A percentile compares a stretch with the other conserved stretches of the same genome.
Evolutionary conservation across 371 early-diverging fungal species (phyloP).

Genomic region (Rhizopus microsporus): DNA sequence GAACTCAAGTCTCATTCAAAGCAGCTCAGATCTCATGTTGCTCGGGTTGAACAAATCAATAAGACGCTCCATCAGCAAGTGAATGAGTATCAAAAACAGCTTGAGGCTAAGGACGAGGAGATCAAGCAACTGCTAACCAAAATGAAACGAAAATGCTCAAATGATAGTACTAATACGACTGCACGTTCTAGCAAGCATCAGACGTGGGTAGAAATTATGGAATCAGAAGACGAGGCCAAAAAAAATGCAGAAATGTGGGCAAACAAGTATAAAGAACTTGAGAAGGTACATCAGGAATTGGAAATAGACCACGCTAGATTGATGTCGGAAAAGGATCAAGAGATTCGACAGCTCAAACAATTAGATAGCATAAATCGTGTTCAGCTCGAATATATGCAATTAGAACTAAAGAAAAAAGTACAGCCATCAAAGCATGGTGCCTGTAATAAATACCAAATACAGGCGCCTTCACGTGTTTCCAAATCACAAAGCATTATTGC

Average conservation of each 20-base stretch:
- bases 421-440: neutral
- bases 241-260: slow-evolving; percentile 24
- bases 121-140: slow-evolving; percentile 3
- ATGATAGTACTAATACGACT: neutral
- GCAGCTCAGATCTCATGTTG: slow-evolving; percentile 20
- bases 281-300: slow-evolving; percentile 6
- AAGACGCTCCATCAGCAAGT: slow-evolving; percentile 13
- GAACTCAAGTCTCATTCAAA: slow-evolving; percentile 20
- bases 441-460: neutral
- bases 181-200: neutral
- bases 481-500: slow-evolving; percentile 23
- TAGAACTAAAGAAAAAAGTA: slow-evolving; percentile 18
- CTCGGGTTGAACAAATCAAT: slow-evolving; percentile 20
- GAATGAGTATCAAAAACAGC: slow-evolving; percentile 4
- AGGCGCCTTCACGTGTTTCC: neutral
- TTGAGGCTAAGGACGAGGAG: slow-evolving; percentile 9
- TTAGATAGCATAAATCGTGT: slow-evolving; percentile 27
- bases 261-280: slow-evolving; percentile 17
- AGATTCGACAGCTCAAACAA: slow-evolving; percentile 31
- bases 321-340: slow-evolving; percentile 16
- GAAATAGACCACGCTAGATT: neutral
- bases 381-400: slow-evolving; percentile 33
- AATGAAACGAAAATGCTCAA: neutral
- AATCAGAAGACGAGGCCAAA: slow-evolving; percentile 28
- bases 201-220: slow-evolving; percentile 29